These are phyloP conservation scores for Moesziomyces parantarcticus DNA, from an alignment of 1,284 basidiomycete genomes.

Conservation along the genomic window DNA sequence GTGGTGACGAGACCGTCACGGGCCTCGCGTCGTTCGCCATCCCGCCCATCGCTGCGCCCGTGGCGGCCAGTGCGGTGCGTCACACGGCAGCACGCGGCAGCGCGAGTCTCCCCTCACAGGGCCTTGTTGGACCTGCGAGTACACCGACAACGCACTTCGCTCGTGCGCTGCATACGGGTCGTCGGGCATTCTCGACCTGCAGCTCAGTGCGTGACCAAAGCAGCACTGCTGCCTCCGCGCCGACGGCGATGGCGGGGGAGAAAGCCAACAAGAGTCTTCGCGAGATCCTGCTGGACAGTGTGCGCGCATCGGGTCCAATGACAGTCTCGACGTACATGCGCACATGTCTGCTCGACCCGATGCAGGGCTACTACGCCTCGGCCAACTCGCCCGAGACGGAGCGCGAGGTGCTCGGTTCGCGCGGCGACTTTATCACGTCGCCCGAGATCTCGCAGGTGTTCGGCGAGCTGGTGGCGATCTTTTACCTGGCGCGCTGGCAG, in stretches of 20 bases:
- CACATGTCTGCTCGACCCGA: slow-evolving; percentile 63
- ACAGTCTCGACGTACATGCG: slow-evolving; percentile 66
- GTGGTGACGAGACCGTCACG: slow-evolving; percentile 20
- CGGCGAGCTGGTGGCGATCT: slow-evolving; percentile 78
- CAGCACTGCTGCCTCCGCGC: neutral
- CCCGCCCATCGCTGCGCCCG: slow-evolving; percentile 12
- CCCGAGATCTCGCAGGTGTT: slow-evolving; percentile 97
- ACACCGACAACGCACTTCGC: slow-evolving; percentile 19
- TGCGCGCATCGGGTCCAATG: slow-evolving; percentile 59
- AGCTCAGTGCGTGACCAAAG: neutral
- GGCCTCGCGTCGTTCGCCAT: slow-evolving; percentile 35
- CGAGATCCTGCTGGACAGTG: slow-evolving; percentile 41
- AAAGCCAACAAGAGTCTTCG: slow-evolving; percentile 30
- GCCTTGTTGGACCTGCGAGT: no score
- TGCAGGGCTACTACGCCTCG: slow-evolving; percentile 63
- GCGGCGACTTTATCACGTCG: slow-evolving; percentile 94
- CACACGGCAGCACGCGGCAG: no score
- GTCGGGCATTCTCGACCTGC: slow-evolving; percentile 12
- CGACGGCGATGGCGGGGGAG: neutral
- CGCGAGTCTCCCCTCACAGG: no score
- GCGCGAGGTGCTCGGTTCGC: slow-evolving; percentile 80
- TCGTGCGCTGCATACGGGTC: slow-evolving; percentile 26
- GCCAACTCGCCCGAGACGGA: slow-evolving; percentile 37
- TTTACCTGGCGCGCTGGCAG: slow-evolving; percentile 85
- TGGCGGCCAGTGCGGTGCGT: neutral